A percentile compares a stretch with the other conserved stretches of the same genome.
Conservation (phyloP, 208 protist genomes). For the Crithidia brevicula region DNA sequence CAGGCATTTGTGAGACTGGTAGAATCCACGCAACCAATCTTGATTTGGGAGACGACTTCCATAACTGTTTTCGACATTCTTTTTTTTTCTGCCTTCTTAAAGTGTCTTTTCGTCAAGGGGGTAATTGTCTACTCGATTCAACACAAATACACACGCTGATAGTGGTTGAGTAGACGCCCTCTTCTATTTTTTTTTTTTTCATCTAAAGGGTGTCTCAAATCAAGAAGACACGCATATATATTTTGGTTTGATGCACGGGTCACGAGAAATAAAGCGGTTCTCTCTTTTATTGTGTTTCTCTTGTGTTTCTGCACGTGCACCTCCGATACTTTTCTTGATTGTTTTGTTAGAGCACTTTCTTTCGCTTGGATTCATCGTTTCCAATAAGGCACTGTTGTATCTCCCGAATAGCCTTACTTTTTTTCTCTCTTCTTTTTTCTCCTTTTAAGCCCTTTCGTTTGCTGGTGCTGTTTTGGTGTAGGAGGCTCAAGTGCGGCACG, state of each 20-base stretch:
- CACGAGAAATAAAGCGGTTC: too few relatives aligned
- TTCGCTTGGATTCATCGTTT: too few relatives aligned
- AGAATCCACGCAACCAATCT: too few relatives aligned
- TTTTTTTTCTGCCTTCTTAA: neutral
- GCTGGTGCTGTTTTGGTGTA: neutral
- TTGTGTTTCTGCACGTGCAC: too few relatives aligned
- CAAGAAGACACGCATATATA: too few relatives aligned
- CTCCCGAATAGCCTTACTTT: neutral
- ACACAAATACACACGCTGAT: constrained; percentile 8
- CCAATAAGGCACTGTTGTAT: constrained; percentile 2
- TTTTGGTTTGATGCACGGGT: too few relatives aligned
- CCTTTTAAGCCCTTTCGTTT: neutral
- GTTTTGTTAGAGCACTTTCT: too few relatives aligned
- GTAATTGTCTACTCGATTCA: constrained; percentile 1
- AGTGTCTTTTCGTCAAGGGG: constrained; percentile 7
- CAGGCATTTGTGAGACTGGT: too few relatives aligned
- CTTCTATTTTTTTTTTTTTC: constrained; percentile 21
- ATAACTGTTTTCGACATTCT: neutral
- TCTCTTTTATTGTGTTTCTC: too few relatives aligned
- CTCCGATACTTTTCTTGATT: too few relatives aligned
- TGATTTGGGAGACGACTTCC: too few relatives aligned
- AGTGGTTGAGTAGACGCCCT: constrained; percentile 11
- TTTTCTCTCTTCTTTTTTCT: constrained; percentile 14
- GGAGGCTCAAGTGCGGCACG: neutral
- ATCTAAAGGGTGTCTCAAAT: too few relatives aligned